A percentile compares a stretch with the other conserved stretches of the same genome.
Conservation (phyloP, 495 filamentous ascomycete genomes). For the Penicillium flavigenum region DNA sequence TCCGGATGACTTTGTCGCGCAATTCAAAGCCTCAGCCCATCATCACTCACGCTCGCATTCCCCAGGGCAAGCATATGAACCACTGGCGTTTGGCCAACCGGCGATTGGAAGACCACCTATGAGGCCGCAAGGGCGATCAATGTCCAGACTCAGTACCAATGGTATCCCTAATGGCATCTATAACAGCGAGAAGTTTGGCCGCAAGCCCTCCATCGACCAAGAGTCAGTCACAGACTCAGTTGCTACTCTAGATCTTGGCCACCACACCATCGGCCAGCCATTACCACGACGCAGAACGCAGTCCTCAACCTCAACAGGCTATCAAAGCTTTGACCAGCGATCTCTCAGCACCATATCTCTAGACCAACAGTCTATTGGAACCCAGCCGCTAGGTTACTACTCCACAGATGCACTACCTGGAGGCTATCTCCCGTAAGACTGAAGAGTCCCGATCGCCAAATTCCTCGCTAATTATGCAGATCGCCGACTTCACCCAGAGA, state of each 20-base stretch:
- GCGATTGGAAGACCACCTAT: conserved; percentile 8
- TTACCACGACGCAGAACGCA: neutral
- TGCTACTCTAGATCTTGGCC: neutral
- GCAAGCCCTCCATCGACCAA: conserved; percentile 1
- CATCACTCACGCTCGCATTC: neutral
- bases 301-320: conserved; percentile 1
- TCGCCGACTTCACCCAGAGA: conserved; percentile 13
- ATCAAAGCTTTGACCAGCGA: neutral
- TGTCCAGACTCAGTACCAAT: neutral
- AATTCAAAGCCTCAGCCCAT: neutral
- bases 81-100: conserved; percentile 1
- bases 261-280: conserved; percentile 6
- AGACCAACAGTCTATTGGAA: conserved; percentile 4
- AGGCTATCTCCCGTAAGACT: neutral
- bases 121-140: neutral
- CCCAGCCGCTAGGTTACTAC: conserved; percentile 5
- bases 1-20: conserved; percentile 1
- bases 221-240: conserved; percentile 1
- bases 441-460: conserved; percentile 1
- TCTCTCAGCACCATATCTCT: conserved; percentile 1
- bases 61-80: neutral
- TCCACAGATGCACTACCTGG: conserved; percentile 4
- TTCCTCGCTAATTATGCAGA: conserved; percentile 3
- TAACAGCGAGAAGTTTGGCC: neutral
- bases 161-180: neutral